Evolutionary conservation across 2,329 filamentous ascomycete genomes (phyloP).

Genomic region (Cercospora berteroae): DNA sequence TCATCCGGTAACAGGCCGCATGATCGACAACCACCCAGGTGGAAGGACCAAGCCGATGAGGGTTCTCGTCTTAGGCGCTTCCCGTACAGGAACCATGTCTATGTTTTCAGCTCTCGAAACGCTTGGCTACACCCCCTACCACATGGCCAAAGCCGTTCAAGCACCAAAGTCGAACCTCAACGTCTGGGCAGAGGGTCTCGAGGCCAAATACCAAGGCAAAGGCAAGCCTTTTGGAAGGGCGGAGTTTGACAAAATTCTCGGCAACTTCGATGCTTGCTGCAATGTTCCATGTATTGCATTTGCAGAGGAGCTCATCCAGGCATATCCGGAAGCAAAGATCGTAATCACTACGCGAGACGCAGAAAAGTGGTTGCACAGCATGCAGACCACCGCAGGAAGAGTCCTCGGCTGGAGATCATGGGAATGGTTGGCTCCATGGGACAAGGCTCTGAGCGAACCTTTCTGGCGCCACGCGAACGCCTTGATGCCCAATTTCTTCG

Average conservation of each 20-base stretch:
- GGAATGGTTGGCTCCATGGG: slow-evolving; percentile 19
- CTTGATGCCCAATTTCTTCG: slow-evolving; percentile 13
- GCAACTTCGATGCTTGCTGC: slow-evolving; percentile 12
- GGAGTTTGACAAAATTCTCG: slow-evolving; percentile 20
- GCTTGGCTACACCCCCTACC: slow-evolving; percentile 27
- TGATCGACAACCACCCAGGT: slow-evolving; percentile 18
- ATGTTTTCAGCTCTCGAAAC: slow-evolving; percentile 22
- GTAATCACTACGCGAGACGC: slow-evolving; percentile 29
- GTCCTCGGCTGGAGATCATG: slow-evolving; percentile 16
- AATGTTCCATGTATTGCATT: slow-evolving; percentile 27
- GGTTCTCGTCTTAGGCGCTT: slow-evolving; percentile 28
- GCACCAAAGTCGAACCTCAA: slow-evolving; percentile 18
- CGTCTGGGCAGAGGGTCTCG: slow-evolving; percentile 24
- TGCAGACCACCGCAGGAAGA: slow-evolving; percentile 14
- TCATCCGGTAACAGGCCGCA: slow-evolving; percentile 19
- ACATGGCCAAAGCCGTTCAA: slow-evolving; percentile 25
- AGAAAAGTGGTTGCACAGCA: slow-evolving; percentile 28
- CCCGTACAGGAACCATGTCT: slow-evolving; percentile 30
- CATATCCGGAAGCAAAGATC: slow-evolving; percentile 33
- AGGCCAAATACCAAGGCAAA: slow-evolving; percentile 22
- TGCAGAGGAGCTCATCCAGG: slow-evolving; percentile 29
- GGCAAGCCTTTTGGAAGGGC: slow-evolving; percentile 20
- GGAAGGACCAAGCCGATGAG: slow-evolving; percentile 25
- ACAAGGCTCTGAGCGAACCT: slow-evolving; percentile 10
- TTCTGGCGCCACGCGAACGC: slow-evolving; percentile 19